Evolutionary conservation across 2,329 filamentous ascomycete genomes (phyloP).

Genomic region (Aspergillus pseudonomiae): DNA sequence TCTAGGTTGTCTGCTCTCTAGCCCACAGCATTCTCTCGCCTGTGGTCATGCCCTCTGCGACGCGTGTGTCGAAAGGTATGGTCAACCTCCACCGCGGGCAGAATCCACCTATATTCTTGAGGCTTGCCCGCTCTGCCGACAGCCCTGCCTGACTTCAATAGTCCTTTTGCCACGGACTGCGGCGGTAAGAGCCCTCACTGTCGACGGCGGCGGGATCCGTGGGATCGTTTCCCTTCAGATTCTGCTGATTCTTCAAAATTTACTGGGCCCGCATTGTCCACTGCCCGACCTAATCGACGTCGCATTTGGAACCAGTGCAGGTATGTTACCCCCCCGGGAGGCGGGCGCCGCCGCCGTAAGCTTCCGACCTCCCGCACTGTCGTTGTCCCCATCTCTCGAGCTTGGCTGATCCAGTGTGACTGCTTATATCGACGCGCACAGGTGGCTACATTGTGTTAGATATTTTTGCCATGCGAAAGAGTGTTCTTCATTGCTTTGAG

Average conservation of each 20-base stretch:
- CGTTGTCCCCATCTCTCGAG: not conserved
- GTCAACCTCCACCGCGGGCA: not conserved
- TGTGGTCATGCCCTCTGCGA: conserved; percentile 11
- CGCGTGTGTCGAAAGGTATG: conserved; percentile 2
- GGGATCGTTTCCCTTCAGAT: conserved; percentile 3
- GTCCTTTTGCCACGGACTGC: conserved; percentile 8
- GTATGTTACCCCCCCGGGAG: not conserved
- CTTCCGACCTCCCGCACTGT: not conserved
- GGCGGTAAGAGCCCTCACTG: conserved; percentile 6
- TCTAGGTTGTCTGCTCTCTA: conserved; percentile 6
- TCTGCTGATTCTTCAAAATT: conserved; percentile 5
- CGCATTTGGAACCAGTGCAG: conserved; percentile 12
- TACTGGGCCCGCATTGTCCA: conserved; percentile 8
- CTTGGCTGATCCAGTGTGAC: not conserved
- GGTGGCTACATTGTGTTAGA: conserved; percentile 6
- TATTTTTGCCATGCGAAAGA: conserved; percentile 1
- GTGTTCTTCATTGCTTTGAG: not conserved
- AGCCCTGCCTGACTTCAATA: not conserved
- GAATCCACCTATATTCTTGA: conserved; percentile 4
- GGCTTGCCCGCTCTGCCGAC: conserved; percentile 6
- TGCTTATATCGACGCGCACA: not conserved
- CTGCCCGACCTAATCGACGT: conserved; percentile 10
- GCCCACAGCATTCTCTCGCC: conserved; percentile 6
- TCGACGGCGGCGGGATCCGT: conserved; percentile 10
- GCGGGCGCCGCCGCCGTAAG: too few relatives aligned